A percentile compares a stretch with the other conserved stretches of the same genome.
phyloP scores from a whole-genome alignment of 2,329 filamentous ascomycete species.

The Colletotrichum musicola region DNA sequence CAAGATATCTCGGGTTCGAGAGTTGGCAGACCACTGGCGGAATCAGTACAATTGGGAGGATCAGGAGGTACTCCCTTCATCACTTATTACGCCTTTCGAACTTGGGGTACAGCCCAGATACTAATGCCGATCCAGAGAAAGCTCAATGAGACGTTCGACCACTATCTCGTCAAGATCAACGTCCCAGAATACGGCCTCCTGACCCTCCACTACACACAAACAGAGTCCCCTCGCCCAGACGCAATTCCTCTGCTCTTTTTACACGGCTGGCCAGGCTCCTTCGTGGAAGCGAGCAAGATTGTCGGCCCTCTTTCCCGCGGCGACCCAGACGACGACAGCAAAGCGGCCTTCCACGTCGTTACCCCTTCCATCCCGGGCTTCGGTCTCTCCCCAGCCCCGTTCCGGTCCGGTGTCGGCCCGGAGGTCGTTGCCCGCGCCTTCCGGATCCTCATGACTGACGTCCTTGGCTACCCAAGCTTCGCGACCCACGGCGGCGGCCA shows the following conservation, averaged over 20 bases:
- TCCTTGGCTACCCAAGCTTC: conserved; percentile 53
- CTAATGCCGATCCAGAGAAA: neutral
- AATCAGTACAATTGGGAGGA: conserved; percentile 29
- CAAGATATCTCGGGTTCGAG: conserved; percentile 31
- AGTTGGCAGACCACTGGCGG: conserved; percentile 36
- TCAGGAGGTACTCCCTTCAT: conserved; percentile 9
- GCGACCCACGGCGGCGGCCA: conserved; percentile 48
- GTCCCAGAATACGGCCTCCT: conserved; percentile 37
- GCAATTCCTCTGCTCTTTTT: conserved; percentile 56
- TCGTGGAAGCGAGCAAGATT: conserved; percentile 53
- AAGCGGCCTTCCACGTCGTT: conserved; percentile 60
- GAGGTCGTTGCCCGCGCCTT: conserved; percentile 48
- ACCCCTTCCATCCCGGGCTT: conserved; percentile 59
- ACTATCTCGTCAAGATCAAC: conserved; percentile 37
- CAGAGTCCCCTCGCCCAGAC: conserved; percentile 42
- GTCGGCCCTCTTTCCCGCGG: conserved; percentile 46
- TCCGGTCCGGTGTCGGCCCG: conserved; percentile 47
- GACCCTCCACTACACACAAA: conserved; percentile 49
- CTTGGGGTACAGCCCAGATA: neutral
- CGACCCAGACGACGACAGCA: conserved; percentile 41
- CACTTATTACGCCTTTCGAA: no score
- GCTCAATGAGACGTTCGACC: conserved; percentile 35
- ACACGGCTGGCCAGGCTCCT: conserved; percentile 59
- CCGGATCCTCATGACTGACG: conserved; percentile 52
- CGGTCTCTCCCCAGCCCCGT: conserved; percentile 54